phyloP scores from a whole-genome alignment of 768 basidiomycete genomes.

The Xanthoconium stramineum region DNA sequence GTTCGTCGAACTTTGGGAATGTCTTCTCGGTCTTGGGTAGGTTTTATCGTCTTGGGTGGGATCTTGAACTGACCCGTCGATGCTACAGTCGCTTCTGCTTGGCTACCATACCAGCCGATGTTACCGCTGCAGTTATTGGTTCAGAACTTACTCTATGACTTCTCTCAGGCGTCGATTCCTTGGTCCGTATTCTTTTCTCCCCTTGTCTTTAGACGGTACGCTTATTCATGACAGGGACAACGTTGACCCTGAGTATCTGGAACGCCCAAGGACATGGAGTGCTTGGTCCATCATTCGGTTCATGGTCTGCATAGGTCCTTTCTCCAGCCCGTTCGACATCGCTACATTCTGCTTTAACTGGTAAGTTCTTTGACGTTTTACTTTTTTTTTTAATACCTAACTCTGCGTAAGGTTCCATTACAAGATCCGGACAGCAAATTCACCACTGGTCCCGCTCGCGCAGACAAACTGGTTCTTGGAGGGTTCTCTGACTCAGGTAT shows the following conservation, averaged over 20 bases:
- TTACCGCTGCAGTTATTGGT: constrained; percentile 30
- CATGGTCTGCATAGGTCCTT: constrained; percentile 36
- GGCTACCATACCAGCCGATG: constrained; percentile 39
- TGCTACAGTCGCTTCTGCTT: constrained; percentile 33
- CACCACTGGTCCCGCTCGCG: constrained; percentile 29
- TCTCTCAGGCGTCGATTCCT: constrained; percentile 36
- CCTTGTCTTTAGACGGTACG: background rate
- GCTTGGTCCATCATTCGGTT: constrained; percentile 35
- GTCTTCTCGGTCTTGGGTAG: constrained; percentile 32
- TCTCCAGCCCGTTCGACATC: constrained; percentile 36
- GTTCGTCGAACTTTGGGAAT: constrained; percentile 36
- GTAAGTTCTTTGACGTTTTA: constrained; percentile 8
- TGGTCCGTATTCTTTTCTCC: constrained; percentile 19
- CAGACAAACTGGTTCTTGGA: constrained; percentile 38
- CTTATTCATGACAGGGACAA: constrained; percentile 31
- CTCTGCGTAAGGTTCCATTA: constrained; percentile 28
- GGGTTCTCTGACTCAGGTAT: constrained; percentile 35
- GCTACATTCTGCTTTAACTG: constrained; percentile 32
- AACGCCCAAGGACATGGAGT: constrained; percentile 29
- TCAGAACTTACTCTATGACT: constrained; percentile 36
- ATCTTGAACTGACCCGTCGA: background rate
- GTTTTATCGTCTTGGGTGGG: background rate
- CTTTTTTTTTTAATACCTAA: background rate
- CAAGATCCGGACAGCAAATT: constrained; percentile 25
- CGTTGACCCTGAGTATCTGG: constrained; percentile 36